Base-by-base conservation (phyloP, 116 monocot species). In the Phalaenopsis hybrid region DNA sequence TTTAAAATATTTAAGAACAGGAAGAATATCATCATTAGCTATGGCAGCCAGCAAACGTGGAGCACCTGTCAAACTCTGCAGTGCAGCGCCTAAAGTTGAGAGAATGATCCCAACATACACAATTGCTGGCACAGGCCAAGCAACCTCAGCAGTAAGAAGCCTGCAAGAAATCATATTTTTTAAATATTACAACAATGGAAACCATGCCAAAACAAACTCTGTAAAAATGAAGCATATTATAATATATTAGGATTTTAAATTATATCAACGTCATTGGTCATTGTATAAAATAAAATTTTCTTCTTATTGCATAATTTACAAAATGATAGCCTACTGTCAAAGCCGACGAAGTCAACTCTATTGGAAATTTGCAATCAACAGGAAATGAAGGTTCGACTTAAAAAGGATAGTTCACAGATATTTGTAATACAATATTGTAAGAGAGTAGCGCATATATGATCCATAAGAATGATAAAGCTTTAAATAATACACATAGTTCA, bases 21-120 rank as follows among this genome's bases (percentile, higher is more conserved):
- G 96, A 80, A 96, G 94, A 91, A 96, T 96, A 78, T 96, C 96
- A 85, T 96, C 96, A 87, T 94, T 96, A 46, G 96, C 89, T 78
- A 96, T 96, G 77, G 96, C 94, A 65, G 96, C 94, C 77, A 96
- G 92, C 75, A 96, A 88, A 28, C 94, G 92, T 77, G 96, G 96
- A 15, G 96, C 96, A 51, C 96, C 96, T 15, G 96, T 96, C 79
- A 96, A 83, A 76, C 92, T 87, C 81, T 96, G 96, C 58, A 96
- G 86, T 59, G 96, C 96, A 75, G 96, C 96, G 75, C 96, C 96
- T 74, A 96, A 86, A 58, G 96, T 96, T 13, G 96, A 96, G 41
- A 96, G 90, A 78, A 96, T 94, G 28, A 96, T 96, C 46, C 96
- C 96, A 15, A 92, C 89, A 80, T 96, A 94, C 70, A 96, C 90